phyloP scores from a whole-genome alignment of 805 yeast species.

The Myxozyma neglecta region DNA sequence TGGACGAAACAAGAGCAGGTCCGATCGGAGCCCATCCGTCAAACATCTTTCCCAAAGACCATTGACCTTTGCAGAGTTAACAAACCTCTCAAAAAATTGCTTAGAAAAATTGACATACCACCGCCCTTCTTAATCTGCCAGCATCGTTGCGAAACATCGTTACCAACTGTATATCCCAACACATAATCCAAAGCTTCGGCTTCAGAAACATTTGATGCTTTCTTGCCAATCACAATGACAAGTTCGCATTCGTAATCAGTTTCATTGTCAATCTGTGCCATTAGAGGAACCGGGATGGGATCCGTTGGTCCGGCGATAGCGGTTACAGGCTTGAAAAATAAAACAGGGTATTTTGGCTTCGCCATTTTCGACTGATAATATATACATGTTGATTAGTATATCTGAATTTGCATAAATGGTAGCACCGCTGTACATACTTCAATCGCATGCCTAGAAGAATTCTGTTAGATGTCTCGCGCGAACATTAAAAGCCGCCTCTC shows the following conservation, averaged over 20 bases:
- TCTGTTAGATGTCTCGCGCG: not conserved
- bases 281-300: slow-evolving; percentile 46
- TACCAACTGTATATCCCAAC: slow-evolving; percentile 55
- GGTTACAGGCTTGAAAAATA: slow-evolving; percentile 53
- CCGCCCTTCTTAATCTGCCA: slow-evolving; percentile 58
- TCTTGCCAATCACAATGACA: slow-evolving; percentile 54
- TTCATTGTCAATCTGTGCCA: slow-evolving; percentile 42
- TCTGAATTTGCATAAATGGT: not conserved
- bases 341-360: slow-evolving; percentile 51
- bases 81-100: not conserved
- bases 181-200: slow-evolving; percentile 50
- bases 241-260: slow-evolving; percentile 58
- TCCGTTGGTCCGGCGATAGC: slow-evolving; percentile 48
- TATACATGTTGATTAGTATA: not conserved
- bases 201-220: slow-evolving; percentile 47
- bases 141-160: slow-evolving; percentile 58
- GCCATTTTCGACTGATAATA: slow-evolving; percentile 44
- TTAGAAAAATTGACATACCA: slow-evolving; percentile 19
- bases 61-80: slow-evolving; percentile 42
- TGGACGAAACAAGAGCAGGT: slow-evolving; percentile 50
- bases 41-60: slow-evolving; percentile 53
- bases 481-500: not conserved
- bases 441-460: slow-evolving; percentile 25
- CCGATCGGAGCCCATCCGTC: slow-evolving; percentile 62
- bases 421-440: slow-evolving; percentile 18